Percentiles rank a stretch among this genome's conserved stretches.
These are phyloP conservation scores for Fusarium concolor DNA, from an alignment of 2,329 filamentous ascomycete species.

Conservation along the genomic window DNA sequence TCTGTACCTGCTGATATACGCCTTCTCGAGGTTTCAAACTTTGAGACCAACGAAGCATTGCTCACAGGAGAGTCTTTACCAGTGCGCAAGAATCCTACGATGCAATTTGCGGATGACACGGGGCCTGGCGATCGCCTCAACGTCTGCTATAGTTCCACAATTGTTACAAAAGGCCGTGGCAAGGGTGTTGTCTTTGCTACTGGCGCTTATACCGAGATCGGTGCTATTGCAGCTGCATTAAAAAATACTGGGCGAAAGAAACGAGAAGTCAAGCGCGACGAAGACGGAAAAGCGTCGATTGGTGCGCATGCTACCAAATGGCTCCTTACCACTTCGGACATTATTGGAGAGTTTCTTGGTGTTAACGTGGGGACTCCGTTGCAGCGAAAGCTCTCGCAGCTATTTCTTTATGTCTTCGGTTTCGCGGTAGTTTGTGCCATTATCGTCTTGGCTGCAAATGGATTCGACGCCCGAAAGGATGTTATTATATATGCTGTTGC, in stretches of 20 bases:
- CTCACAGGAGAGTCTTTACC: slow-evolving; percentile 60
- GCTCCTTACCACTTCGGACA: slow-evolving; percentile 46
- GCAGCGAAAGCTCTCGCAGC: slow-evolving; percentile 74
- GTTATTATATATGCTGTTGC: slow-evolving; percentile 56
- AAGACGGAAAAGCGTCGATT: slow-evolving; percentile 55
- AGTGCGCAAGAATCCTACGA: slow-evolving; percentile 63
- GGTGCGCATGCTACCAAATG: slow-evolving; percentile 50
- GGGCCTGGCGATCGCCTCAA: slow-evolving; percentile 68
- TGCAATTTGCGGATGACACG: slow-evolving; percentile 56
- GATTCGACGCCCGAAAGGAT: slow-evolving; percentile 50
- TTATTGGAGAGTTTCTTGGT: slow-evolving; percentile 57
- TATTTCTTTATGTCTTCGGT: slow-evolving; percentile 68
- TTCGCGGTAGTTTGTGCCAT: slow-evolving; percentile 40
- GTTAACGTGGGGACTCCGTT: slow-evolving; percentile 71
- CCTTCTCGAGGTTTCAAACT: slow-evolving; percentile 28
- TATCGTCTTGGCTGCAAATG: slow-evolving; percentile 35
- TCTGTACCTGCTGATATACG: slow-evolving; percentile 71
- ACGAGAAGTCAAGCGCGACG: slow-evolving; percentile 54
- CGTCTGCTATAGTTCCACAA: slow-evolving; percentile 72
- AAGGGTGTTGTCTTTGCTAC: slow-evolving; percentile 71
- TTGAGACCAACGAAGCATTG: slow-evolving; percentile 31
- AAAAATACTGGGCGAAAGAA: slow-evolving; percentile 49
- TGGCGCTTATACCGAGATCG: slow-evolving; percentile 72
- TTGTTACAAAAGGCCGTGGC: slow-evolving; percentile 70
- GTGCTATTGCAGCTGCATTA: slow-evolving; percentile 67